Conservation (phyloP, 2,329 filamentous ascomycete genomes). For the Alternaria sp. region DNA sequence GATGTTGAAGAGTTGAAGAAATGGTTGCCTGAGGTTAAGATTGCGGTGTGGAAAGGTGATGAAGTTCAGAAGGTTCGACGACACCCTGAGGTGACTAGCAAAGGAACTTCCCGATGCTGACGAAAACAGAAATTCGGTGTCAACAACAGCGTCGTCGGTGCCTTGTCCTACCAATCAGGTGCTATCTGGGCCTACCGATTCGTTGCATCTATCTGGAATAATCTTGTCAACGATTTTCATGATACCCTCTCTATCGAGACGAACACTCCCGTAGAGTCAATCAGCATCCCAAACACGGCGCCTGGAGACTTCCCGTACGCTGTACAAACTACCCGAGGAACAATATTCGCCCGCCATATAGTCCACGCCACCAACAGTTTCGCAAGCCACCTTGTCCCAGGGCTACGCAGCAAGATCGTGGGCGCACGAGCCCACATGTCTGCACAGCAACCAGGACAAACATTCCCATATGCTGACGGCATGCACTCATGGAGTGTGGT, state of each 20-base stretch:
- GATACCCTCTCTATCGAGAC: not conserved
- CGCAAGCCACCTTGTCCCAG: constrained; percentile 59
- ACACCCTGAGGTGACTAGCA: not conserved
- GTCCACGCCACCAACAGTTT: constrained; percentile 66
- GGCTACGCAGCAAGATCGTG: constrained; percentile 43
- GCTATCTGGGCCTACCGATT: constrained; percentile 26
- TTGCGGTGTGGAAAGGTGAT: not conserved
- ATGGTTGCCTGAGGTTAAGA: constrained; percentile 1
- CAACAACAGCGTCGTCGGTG: constrained; percentile 20
- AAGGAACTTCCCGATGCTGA: not conserved
- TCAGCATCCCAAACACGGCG: constrained; percentile 27
- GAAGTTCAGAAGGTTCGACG: constrained; percentile 2
- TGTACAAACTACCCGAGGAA: constrained; percentile 55
- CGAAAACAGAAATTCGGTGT: constrained; percentile 11
- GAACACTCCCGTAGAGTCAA: constrained; percentile 18
- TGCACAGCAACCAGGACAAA: constrained; percentile 53
- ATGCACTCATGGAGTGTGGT: constrained; percentile 58
- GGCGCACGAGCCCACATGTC: constrained; percentile 53
- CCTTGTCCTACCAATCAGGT: constrained; percentile 40
- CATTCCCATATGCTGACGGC: constrained; percentile 41
- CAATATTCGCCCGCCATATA: constrained; percentile 57
- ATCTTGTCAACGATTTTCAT: constrained; percentile 16
- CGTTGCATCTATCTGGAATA: constrained; percentile 13
- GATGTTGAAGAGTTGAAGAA: not conserved
- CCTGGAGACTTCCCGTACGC: constrained; percentile 45